Conservation (phyloP, 2,329 filamentous ascomycete genomes). For the Cladosporium halotolerans region DNA sequence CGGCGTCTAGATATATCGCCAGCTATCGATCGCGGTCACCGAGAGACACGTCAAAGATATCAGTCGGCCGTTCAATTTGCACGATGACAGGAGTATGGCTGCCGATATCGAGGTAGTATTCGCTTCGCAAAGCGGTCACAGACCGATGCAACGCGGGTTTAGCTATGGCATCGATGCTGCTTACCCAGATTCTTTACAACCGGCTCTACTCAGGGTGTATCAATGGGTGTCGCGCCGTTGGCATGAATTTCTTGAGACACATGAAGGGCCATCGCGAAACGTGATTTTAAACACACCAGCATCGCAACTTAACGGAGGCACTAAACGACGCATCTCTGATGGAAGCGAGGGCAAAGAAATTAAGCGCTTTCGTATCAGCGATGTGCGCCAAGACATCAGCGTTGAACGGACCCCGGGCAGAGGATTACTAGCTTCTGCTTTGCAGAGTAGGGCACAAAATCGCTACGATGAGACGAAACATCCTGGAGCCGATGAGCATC, state of each 20-base stretch:
- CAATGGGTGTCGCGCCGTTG: slow-evolving; percentile 8
- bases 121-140: slow-evolving; percentile 13
- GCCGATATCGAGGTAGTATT: slow-evolving; percentile 10
- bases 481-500: no score
- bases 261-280: neutral
- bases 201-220: slow-evolving; percentile 10
- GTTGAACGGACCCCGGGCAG: no score
- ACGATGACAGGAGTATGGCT: slow-evolving; percentile 9
- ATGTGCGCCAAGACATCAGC: no score
- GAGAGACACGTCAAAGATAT: slow-evolving; percentile 11
- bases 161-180: slow-evolving; percentile 12
- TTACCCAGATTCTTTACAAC: slow-evolving; percentile 10
- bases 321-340: no score
- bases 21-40: slow-evolving; percentile 12
- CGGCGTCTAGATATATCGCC: slow-evolving; percentile 5
- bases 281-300: no score
- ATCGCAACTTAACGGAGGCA: no score
- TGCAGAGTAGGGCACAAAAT: no score
- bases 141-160: slow-evolving; percentile 8
- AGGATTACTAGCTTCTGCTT: no score
- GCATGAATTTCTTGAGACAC: neutral
- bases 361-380: no score
- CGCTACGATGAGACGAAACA: no score
- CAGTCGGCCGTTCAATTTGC: slow-evolving; percentile 8
- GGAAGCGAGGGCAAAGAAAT: no score